These are phyloP conservation scores for Chaetomium strumarium DNA, from an alignment of 2,329 filamentous ascomycete species.

Conservation along the genomic window DNA sequence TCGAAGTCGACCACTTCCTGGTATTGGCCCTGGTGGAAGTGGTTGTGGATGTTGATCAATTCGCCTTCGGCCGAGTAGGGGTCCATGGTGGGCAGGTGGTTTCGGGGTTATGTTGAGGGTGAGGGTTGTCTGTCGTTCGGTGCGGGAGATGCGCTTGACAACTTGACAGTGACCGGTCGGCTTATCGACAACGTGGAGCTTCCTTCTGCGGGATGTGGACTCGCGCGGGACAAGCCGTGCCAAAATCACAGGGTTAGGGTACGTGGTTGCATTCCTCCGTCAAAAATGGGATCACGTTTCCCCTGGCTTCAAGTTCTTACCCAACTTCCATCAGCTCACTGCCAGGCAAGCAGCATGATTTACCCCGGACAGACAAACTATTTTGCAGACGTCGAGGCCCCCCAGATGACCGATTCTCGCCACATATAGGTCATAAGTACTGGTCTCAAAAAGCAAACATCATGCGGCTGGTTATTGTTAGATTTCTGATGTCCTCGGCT, in stretches of 20 bases:
- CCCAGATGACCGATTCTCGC: no score
- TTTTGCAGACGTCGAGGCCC: no score
- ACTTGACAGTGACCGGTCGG: not conserved
- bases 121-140: not conserved
- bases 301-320: no score
- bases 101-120: not conserved
- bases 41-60: constrained; percentile 64
- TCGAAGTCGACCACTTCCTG: constrained; percentile 81
- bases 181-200: not conserved
- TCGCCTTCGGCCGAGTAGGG: constrained; percentile 66
- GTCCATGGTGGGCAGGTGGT: constrained; percentile 45
- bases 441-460: no score
- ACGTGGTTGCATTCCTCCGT: not conserved
- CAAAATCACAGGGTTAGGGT: not conserved
- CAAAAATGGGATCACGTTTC: no score
- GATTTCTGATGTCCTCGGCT: no score
- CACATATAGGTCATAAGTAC: no score
- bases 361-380: no score
- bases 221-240: not conserved
- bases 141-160: not conserved
- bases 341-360: no score
- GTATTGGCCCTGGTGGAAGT: constrained; percentile 78
- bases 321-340: no score
- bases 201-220: not conserved
- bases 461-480: no score